Percentiles rank a stretch among this genome's conserved stretches.
phyloP scores from a whole-genome alignment of 768 basidiomycete species.

The Hortiboletus campestris region DNA sequence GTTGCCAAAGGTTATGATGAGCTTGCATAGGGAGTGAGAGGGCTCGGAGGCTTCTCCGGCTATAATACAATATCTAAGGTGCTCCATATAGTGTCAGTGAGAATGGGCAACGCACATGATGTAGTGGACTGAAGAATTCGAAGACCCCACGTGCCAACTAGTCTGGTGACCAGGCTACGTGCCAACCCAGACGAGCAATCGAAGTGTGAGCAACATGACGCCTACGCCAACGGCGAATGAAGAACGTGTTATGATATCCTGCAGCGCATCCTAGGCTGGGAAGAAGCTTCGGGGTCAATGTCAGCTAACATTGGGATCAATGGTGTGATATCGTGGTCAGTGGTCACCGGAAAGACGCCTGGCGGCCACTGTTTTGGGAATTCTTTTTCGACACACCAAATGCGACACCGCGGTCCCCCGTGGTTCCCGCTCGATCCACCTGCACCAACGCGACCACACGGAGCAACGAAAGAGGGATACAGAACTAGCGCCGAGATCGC shows the following conservation, averaged over 20 bases:
- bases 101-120: conserved; percentile 31
- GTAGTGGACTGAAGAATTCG: conserved; percentile 41
- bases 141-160: no score
- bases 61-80: conserved; percentile 4
- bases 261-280: conserved; percentile 65
- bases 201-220: conserved; percentile 73
- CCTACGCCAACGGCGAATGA: conserved; percentile 70
- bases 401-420: conserved; percentile 37
- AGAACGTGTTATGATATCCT: conserved; percentile 77
- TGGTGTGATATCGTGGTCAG: conserved; percentile 63
- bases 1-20: conserved; percentile 79
- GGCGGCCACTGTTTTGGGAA: no score
- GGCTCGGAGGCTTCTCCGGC: conserved; percentile 44
- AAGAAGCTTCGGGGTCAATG: conserved; percentile 52
- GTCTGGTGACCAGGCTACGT: no score
- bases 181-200: conserved; percentile 78
- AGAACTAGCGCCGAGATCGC: no score
- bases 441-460: conserved; percentile 53
- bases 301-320: conserved; percentile 65
- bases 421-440: conserved; percentile 55
- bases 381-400: conserved; percentile 61
- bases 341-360: no score
- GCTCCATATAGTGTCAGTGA: neutral
- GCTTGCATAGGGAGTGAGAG: conserved; percentile 74
- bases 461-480: conserved; percentile 43